Evolutionary conservation across 768 basidiomycete species (phyloP).

Genomic region (Tulasnella sp.): DNA sequence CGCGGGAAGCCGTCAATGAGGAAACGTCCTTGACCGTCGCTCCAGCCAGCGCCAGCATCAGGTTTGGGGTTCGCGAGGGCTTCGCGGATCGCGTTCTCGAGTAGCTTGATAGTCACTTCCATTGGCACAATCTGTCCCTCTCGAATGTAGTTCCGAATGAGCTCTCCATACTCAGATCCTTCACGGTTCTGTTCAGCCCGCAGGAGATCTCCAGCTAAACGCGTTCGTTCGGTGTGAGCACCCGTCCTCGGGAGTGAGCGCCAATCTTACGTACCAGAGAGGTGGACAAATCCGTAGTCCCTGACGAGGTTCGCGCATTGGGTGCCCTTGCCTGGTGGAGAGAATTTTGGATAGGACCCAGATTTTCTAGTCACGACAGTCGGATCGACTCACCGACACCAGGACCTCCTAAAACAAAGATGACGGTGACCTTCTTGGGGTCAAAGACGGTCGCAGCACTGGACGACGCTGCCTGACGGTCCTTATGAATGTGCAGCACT

Average conservation of each 20-base stretch:
- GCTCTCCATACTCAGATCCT: slow-evolving; percentile 76
- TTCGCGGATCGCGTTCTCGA: slow-evolving; percentile 86
- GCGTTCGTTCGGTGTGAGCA: slow-evolving; percentile 21
- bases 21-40: slow-evolving; percentile 76
- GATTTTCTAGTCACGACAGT: neutral
- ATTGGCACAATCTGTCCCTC: slow-evolving; percentile 95
- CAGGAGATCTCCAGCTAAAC: slow-evolving; percentile 93
- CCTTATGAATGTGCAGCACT: slow-evolving; percentile 28
- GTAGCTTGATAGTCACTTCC: slow-evolving; percentile 94
- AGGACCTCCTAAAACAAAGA: slow-evolving; percentile 96
- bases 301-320: slow-evolving; percentile 85
- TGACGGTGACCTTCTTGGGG: slow-evolving; percentile 72
- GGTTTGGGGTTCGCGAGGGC: slow-evolving; percentile 51
- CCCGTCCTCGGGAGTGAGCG: neutral
- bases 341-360: neutral
- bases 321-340: slow-evolving; percentile 82
- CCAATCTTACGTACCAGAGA: slow-evolving; percentile 67
- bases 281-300: slow-evolving; percentile 87
- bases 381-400: slow-evolving; percentile 72
- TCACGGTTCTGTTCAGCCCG: slow-evolving; percentile 90
- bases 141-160: slow-evolving; percentile 86
- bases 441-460: slow-evolving; percentile 59
- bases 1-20: slow-evolving; percentile 97
- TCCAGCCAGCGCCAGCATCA: slow-evolving; percentile 58
- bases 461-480: neutral